phyloP scores from a whole-genome alignment of 2,329 filamentous ascomycete species.

The Esteya vermicola region DNA sequence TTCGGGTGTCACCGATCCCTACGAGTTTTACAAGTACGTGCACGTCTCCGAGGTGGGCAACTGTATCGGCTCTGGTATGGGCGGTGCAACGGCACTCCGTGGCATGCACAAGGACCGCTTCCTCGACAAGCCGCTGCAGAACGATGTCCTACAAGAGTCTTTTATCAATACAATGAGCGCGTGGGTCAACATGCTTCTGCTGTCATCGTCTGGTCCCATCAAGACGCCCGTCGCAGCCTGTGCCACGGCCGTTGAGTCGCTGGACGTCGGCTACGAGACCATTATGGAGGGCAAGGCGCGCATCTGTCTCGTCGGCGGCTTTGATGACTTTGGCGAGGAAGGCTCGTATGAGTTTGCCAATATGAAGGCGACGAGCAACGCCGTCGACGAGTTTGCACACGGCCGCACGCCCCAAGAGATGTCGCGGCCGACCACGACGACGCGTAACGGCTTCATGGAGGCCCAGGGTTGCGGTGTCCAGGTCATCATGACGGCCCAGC shows the following conservation, averaged over 20 bases:
- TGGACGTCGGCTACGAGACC: constrained; percentile 96
- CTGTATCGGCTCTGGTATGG: constrained; percentile 96
- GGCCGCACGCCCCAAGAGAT: constrained; percentile 93
- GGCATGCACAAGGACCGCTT: constrained; percentile 98
- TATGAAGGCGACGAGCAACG: constrained; percentile 99
- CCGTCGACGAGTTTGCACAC: constrained; percentile 88
- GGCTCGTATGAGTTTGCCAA: constrained; percentile 99
- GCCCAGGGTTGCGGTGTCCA: constrained; percentile 97
- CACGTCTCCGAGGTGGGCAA: constrained; percentile 97
- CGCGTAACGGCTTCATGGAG: constrained; percentile 97
- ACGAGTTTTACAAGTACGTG: constrained; percentile 99
- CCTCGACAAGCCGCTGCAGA: constrained; percentile 93
- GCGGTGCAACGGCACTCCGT: constrained; percentile 79
- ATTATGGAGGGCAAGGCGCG: constrained; percentile 97
- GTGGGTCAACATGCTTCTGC: constrained; percentile 97
- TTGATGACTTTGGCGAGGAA: constrained; percentile 98
- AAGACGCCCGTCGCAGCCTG: constrained; percentile 98
- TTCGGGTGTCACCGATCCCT: constrained; percentile 93
- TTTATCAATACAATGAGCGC: constrained; percentile 99
- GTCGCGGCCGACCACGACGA: constrained; percentile 95
- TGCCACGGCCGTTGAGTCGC: constrained; percentile 90
- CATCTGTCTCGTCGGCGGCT: constrained; percentile 94
- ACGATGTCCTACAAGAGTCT: constrained; percentile 96
- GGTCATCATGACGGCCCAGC: constrained; percentile 92
- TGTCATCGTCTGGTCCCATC: constrained; percentile 95